Conservation (phyloP, 345 rosid species). For the Citropsis articulata region DNA sequence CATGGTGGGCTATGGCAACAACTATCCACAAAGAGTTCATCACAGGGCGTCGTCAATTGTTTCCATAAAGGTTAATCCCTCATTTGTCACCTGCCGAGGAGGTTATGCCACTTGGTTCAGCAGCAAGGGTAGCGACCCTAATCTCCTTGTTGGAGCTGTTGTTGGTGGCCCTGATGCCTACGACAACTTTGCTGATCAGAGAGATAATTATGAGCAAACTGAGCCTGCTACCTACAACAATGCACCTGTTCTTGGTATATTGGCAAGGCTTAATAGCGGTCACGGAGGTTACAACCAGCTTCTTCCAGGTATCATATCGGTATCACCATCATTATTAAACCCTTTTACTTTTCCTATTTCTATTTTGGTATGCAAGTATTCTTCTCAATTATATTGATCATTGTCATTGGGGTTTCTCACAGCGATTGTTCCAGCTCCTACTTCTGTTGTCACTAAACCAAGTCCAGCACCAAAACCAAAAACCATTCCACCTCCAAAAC, state of each 20-base stretch:
- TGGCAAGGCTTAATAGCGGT: conserved; percentile 77
- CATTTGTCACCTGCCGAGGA: conserved; percentile 81
- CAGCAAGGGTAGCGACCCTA: conserved; percentile 78
- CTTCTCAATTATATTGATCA: conserved; percentile 3
- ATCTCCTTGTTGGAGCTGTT: conserved; percentile 83
- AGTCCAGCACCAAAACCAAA: conserved; percentile 43
- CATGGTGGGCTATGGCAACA: conserved; percentile 97
- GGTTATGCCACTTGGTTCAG: conserved; percentile 92
- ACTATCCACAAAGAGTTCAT: conserved; percentile 86
- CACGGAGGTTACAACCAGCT: conserved; percentile 77
- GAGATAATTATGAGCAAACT: conserved; percentile 94
- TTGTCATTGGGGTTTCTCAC: conserved; percentile 14
- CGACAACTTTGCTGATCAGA: conserved; percentile 86
- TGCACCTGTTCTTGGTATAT: conserved; percentile 86
- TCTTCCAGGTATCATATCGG: conserved; percentile 62
- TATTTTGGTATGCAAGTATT: background rate
- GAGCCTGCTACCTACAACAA: conserved; percentile 99
- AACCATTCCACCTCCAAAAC: conserved; percentile 36
- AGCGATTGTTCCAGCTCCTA: conserved; percentile 54
- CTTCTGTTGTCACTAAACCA: conserved; percentile 34
- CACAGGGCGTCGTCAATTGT: conserved; percentile 93
- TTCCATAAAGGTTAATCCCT: conserved; percentile 60
- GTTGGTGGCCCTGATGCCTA: conserved; percentile 98
- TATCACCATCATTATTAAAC: background rate
- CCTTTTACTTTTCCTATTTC: background rate